These are phyloP conservation scores for Ophiocordyceps camponoti-saundersi DNA, from an alignment of 2,329 filamentous ascomycete species.

Conservation along the genomic window DNA sequence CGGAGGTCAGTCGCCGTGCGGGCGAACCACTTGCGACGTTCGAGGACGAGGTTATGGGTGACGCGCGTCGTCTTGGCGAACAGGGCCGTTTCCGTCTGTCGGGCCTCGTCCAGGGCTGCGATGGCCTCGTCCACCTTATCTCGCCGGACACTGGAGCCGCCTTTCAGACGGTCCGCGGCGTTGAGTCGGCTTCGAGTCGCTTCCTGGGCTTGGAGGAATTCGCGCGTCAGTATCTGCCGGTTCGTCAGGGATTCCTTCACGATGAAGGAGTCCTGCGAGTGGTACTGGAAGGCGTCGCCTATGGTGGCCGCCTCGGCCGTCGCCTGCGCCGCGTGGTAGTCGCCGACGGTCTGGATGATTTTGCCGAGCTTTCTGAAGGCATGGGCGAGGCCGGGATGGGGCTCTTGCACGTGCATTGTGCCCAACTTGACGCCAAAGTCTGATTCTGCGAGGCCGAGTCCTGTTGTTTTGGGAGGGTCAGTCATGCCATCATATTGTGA, in stretches of 20 bases:
- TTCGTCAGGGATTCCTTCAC: conserved; percentile 98
- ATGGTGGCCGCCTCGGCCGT: conserved; percentile 92
- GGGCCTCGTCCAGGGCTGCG: conserved; percentile 70
- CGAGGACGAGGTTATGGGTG: conserved; percentile 72
- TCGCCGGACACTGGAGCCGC: conserved; percentile 67
- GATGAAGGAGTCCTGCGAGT: conserved; percentile 90
- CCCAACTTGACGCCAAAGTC: conserved; percentile 86
- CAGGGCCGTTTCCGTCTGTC: conserved; percentile 64
- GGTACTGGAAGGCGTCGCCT: conserved; percentile 84
- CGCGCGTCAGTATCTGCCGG: conserved; percentile 86
- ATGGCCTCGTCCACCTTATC: conserved; percentile 99
- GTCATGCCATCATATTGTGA: background rate
- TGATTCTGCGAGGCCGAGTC: conserved; percentile 77
- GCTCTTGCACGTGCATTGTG: conserved; percentile 76
- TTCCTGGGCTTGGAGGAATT: conserved; percentile 83
- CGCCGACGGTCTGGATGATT: conserved; percentile 80
- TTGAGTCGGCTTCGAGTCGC: conserved; percentile 64
- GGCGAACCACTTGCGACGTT: conserved; percentile 81
- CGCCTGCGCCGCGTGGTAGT: conserved; percentile 90
- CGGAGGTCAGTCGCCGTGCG: conserved; percentile 75
- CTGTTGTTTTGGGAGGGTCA: conserved; percentile 26
- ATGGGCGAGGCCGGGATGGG: conserved; percentile 69
- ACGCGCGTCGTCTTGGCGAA: conserved; percentile 76
- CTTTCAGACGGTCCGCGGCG: conserved; percentile 77
- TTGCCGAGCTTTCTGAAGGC: conserved; percentile 93